Evolutionary conservation across 768 basidiomycete genomes (phyloP).

Genomic region (Suillus brevipes): DNA sequence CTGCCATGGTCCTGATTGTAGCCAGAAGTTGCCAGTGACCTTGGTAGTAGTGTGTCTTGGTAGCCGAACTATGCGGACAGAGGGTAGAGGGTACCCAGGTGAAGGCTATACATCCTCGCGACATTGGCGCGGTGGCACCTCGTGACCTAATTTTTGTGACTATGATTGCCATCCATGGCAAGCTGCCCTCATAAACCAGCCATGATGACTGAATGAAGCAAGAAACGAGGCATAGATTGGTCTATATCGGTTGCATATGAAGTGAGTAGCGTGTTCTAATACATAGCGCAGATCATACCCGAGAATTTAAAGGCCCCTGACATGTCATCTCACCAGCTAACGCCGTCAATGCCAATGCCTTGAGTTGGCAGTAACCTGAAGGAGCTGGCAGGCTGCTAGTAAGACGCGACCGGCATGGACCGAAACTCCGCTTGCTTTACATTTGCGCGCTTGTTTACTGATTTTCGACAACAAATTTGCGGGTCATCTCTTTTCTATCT

Average conservation of each 20-base stretch:
- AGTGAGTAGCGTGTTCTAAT: background rate
- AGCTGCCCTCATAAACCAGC: background rate
- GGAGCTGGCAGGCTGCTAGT: background rate
- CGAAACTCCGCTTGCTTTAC: conserved; percentile 37
- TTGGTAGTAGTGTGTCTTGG: background rate
- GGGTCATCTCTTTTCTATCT: conserved; percentile 25
- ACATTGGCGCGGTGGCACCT: background rate
- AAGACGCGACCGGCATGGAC: conserved; percentile 26
- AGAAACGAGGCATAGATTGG: conserved; percentile 3
- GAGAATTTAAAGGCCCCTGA: background rate
- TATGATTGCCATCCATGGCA: conserved; percentile 1
- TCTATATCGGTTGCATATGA: background rate
- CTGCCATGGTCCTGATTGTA: background rate
- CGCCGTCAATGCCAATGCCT: background rate
- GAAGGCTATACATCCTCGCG: background rate
- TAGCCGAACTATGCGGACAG: background rate
- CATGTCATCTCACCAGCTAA: background rate
- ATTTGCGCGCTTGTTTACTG: conserved; percentile 23
- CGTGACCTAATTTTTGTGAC: background rate
- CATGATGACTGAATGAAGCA: conserved; percentile 3
- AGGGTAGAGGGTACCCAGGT: background rate
- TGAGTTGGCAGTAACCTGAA: conserved; percentile 2
- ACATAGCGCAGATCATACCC: background rate
- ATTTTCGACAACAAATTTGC: conserved; percentile 23
- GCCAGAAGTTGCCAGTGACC: background rate